Conservation (phyloP, 1,139 yeast species). For the Scheffersomyces parashehatae region DNA sequence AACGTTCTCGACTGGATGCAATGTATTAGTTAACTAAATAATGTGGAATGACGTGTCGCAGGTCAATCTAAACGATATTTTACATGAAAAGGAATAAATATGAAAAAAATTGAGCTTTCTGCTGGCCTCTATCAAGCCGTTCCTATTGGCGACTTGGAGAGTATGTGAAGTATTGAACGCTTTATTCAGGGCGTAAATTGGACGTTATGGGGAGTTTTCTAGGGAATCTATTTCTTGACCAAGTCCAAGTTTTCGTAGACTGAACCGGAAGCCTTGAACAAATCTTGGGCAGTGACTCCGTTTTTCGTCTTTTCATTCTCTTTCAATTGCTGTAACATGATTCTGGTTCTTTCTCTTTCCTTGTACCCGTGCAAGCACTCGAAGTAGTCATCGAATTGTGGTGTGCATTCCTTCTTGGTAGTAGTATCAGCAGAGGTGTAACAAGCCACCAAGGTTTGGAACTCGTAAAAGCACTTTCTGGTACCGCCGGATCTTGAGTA, state of each 20-base stretch:
- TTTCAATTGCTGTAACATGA: conserved; percentile 49
- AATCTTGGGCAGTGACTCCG: conserved; percentile 46
- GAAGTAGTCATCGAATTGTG: conserved; percentile 48
- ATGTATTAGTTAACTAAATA: background rate
- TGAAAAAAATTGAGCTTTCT: background rate
- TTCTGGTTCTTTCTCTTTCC: conserved; percentile 49
- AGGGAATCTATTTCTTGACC: conserved; percentile 21
- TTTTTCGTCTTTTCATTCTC: conserved; percentile 41
- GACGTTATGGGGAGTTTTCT: too few relatives aligned
- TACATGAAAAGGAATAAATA: conserved; percentile 1
- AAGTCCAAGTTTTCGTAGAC: conserved; percentile 50
- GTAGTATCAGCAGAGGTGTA: conserved; percentile 49
- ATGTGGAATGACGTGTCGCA: conserved; percentile 1
- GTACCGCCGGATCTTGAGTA: conserved; percentile 53
- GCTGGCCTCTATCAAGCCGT: too few relatives aligned
- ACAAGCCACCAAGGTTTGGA: conserved; percentile 48
- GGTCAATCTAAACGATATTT: background rate
- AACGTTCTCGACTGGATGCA: background rate
- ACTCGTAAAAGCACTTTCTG: conserved; percentile 52
- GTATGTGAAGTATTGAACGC: too few relatives aligned
- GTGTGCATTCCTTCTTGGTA: conserved; percentile 44
- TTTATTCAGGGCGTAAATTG: too few relatives aligned
- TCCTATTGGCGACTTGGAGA: too few relatives aligned
- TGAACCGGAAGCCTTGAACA: conserved; percentile 45
- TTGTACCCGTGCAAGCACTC: conserved; percentile 52